Evolutionary conservation across 106 monocot genomes (phyloP).

Genomic region (Dioscorea alata): DNA sequence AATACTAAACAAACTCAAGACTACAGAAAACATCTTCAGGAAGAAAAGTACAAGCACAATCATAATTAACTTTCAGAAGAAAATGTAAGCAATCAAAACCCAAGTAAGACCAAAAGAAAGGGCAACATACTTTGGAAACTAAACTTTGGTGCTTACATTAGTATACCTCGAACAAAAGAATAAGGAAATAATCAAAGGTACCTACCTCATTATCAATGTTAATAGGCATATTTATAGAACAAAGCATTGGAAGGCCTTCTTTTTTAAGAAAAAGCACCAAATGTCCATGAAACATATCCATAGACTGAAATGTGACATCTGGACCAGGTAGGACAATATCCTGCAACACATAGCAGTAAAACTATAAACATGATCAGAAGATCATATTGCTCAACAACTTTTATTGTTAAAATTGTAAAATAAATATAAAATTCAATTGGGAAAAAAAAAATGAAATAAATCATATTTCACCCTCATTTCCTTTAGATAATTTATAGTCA

Average conservation of each 20-base stretch:
- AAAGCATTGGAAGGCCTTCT: slow-evolving; percentile 59
- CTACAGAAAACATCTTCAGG: no score
- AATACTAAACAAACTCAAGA: no score
- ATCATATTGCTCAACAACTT: no score
- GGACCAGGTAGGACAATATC: slow-evolving; percentile 58
- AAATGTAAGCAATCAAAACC: not conserved
- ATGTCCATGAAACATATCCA: slow-evolving; percentile 86
- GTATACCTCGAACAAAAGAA: not conserved
- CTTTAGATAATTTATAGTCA: no score
- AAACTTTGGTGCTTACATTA: no score
- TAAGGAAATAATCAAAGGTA: slow-evolving; percentile 6
- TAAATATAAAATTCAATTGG: no score
- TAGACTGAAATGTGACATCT: slow-evolving; percentile 52
- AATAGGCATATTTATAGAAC: slow-evolving; percentile 79
- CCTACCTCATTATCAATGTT: slow-evolving; percentile 53
- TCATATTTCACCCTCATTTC: no score
- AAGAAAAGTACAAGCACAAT: not conserved
- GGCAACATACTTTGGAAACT: no score
- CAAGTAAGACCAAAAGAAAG: no score
- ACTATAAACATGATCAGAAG: no score
- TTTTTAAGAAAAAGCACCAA: slow-evolving; percentile 68
- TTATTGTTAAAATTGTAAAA: no score
- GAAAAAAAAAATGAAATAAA: no score
- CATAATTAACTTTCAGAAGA: not conserved
- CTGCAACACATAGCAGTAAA: slow-evolving; percentile 22